Evolutionary conservation across 2,329 filamentous ascomycete genomes (phyloP), one percentile per base, ranked within the genome.

Genomic region (Clonostachys rhizophaga): DNA sequence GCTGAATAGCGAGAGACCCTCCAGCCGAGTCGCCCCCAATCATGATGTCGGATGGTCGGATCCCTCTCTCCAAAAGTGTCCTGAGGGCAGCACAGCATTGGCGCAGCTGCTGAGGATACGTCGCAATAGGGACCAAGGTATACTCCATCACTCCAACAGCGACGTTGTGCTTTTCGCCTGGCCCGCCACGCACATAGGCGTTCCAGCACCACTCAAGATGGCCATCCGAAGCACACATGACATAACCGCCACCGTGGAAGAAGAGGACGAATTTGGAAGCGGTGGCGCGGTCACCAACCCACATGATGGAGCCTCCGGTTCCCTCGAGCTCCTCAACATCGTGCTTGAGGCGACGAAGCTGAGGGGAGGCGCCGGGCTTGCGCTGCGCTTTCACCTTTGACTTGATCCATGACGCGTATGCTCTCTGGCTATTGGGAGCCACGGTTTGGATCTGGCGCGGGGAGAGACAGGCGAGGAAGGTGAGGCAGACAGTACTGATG

Each of bases 11-110:
- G 30, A 67, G 47, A 42, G 64, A 64, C 2, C 56, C 64, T 8
- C 63, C 63, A 0, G 60, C 62, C 34, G 62, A 65, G 40, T 67
- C 63, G 9, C 63, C 64, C 4, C 62, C 64, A 11, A 67, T 46
- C 9, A 63, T 42, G 8, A 64, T 47, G 34, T 62, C 49, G 24
- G 24, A 30, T 30, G 24, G 9, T 30, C 24, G 24, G 4, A 30
- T 30, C 3, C 24, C 24, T 30, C 24, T 30, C 24, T 30, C 24
- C 5, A 42, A 43, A 13, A 64, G 48, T 9, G 49, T 61, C 5
- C 47, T 50, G 1, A 49, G 55, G 1, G 61, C 60, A 30, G 24
- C 24, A 30, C 24, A 30, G 24, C 24, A 30, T 42, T 65, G 61
- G 11, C 42, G 45, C 12, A 65, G 52, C 41, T 62, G 62, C 0